phyloP scores from a whole-genome alignment of 2,329 filamentous ascomycete genomes.

The Ceratocystis diversiconidia region DNA sequence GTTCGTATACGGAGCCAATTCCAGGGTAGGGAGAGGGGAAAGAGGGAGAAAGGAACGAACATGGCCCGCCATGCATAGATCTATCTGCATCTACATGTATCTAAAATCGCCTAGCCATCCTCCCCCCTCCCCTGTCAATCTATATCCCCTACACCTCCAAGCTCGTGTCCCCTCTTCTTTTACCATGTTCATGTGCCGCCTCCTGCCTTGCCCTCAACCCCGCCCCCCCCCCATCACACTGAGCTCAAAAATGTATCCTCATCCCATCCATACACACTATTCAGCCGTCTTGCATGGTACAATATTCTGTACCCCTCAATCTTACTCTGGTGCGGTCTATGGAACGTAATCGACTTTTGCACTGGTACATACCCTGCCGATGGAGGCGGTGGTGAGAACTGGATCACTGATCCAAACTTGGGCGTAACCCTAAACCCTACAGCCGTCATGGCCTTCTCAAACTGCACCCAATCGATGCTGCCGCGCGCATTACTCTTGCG shows the following conservation, averaged over 20 bases:
- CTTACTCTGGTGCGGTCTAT: conserved; percentile 27
- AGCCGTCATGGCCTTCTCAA: conserved; percentile 30
- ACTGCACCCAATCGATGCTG: conserved; percentile 27
- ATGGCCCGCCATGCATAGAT: neutral
- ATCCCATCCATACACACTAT: conserved; percentile 27
- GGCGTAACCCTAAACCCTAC: conserved; percentile 30
- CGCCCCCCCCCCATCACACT: neutral
- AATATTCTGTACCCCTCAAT: conserved; percentile 26
- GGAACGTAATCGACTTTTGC: conserved; percentile 25
- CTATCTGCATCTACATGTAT: neutral
- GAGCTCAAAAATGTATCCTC: conserved; percentile 23
- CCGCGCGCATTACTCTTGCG: conserved; percentile 23
- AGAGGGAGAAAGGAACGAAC: conserved; percentile 32
- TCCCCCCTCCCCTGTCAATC: neutral
- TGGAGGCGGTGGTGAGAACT: conserved; percentile 23
- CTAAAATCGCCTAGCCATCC: neutral
- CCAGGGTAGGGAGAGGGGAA: conserved; percentile 52
- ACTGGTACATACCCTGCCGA: conserved; percentile 21
- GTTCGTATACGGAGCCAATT: neutral
- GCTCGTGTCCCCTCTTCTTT: no score
- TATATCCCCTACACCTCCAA: neutral
- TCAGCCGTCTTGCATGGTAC: conserved; percentile 24
- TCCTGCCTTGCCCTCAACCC: neutral
- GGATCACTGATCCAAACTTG: conserved; percentile 31
- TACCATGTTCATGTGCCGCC: no score